Evolutionary conservation across 257 asterid genomes (phyloP).

Genomic region (Rauvolfia tetraphylla): DNA sequence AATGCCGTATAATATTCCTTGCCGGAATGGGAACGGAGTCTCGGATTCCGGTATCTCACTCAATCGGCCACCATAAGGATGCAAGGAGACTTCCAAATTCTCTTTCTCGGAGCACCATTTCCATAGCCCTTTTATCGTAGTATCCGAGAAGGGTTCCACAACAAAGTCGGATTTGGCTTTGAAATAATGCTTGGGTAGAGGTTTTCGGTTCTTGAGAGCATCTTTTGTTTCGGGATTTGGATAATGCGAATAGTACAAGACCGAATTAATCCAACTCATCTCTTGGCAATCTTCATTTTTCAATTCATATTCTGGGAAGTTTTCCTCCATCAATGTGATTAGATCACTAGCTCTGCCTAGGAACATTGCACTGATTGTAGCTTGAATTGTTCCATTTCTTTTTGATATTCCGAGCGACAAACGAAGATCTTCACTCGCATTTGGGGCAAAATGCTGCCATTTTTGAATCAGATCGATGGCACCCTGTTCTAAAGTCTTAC

Average conservation of each 20-base stretch:
- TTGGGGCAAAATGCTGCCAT: conserved; percentile 38
- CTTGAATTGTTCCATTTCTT: conserved; percentile 5
- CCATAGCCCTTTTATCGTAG: conserved; percentile 24
- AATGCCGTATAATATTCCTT: conserved; percentile 34
- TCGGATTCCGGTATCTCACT: conserved; percentile 26
- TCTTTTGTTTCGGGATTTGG: conserved; percentile 14
- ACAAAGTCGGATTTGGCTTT: conserved; percentile 51
- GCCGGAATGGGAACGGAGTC: conserved; percentile 47
- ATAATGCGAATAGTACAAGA: conserved; percentile 20
- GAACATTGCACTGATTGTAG: conserved; percentile 31
- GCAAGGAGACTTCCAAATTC: conserved; percentile 30
- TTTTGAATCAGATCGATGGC: conserved; percentile 23
- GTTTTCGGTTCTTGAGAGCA: conserved; percentile 25
- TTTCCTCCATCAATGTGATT: conserved; percentile 16
- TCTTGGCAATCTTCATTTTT: conserved; percentile 26
- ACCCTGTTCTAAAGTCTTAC: conserved; percentile 16
- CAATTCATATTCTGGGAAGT: conserved; percentile 39
- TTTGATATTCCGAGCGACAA: conserved; percentile 29
- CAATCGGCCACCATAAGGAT: conserved; percentile 54
- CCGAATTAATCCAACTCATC: conserved; percentile 52
- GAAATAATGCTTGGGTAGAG: conserved; percentile 29
- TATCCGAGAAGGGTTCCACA: conserved; percentile 23
- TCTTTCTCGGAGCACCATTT: conserved; percentile 18
- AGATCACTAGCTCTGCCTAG: conserved; percentile 26
- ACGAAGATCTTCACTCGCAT: conserved; percentile 35